phyloP scores from a whole-genome alignment of 768 basidiomycete species.

The Boletus reticuloceps region DNA sequence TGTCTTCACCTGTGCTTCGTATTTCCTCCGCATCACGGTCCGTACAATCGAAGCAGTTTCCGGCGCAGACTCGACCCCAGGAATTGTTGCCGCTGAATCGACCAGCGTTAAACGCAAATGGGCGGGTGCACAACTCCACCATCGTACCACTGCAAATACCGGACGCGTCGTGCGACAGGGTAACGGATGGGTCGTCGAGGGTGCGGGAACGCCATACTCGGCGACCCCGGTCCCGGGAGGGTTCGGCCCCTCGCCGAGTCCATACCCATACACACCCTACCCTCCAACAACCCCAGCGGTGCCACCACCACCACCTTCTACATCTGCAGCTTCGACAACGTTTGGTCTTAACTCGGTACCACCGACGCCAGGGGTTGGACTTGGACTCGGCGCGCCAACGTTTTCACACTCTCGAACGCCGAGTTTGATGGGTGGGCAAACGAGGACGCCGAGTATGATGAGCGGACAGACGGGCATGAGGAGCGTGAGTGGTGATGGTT shows the following conservation, averaged over 20 bases:
- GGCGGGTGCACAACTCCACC: constrained; percentile 61
- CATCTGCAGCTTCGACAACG: constrained; percentile 29
- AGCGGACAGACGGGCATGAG: constrained; percentile 1
- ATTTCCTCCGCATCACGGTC: constrained; percentile 62
- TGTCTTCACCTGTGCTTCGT: constrained; percentile 81
- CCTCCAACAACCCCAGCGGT: constrained; percentile 7
- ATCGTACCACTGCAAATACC: constrained; percentile 39
- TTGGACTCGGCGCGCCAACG: constrained; percentile 27
- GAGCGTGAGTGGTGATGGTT: constrained; percentile 14
- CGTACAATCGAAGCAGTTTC: constrained; percentile 67
- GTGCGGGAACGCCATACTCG: constrained; percentile 36
- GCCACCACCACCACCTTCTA: not conserved
- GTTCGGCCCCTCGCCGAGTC: constrained; percentile 21
- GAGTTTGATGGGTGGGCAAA: constrained; percentile 20
- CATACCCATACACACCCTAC: constrained; percentile 34
- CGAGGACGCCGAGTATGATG: not conserved
- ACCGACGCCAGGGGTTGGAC: constrained; percentile 28
- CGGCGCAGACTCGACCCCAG: constrained; percentile 47
- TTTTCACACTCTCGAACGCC: constrained; percentile 22
- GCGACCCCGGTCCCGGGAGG: constrained; percentile 34
- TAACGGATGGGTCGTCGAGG: constrained; percentile 58
- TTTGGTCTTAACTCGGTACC: constrained; percentile 30
- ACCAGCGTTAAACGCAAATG: constrained; percentile 66
- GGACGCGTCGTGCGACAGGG: constrained; percentile 56
- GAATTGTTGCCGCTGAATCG: constrained; percentile 64